Conservation (phyloP, 495 filamentous ascomycete species). For the Trichoderma asperelloides region DNA sequence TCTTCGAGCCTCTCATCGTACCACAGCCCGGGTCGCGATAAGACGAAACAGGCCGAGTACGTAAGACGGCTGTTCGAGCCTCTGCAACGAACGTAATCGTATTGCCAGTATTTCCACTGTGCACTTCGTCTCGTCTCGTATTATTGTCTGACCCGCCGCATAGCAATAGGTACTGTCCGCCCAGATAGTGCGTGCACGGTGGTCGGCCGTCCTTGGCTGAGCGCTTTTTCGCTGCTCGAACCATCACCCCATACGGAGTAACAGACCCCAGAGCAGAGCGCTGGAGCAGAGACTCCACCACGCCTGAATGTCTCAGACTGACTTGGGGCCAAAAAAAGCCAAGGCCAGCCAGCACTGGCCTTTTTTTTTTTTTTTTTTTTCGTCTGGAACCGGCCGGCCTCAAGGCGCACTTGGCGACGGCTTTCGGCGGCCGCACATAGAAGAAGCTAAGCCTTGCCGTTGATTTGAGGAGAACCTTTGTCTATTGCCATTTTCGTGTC, state of each 20-base stretch:
- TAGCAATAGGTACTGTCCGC: neutral
- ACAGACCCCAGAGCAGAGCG: neutral
- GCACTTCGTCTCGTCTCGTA: neutral
- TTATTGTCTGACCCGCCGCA: neutral
- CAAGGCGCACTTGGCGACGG: neutral
- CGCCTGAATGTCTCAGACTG: conserved; percentile 3
- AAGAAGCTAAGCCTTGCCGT: neutral
- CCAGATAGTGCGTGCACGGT: conserved; percentile 2
- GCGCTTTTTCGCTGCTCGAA: conserved; percentile 5
- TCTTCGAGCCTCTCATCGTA: neutral
- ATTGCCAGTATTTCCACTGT: neutral
- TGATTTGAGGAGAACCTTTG: neutral
- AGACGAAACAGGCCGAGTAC: neutral
- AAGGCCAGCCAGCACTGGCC: too few relatives aligned
- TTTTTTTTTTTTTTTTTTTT: too few relatives aligned
- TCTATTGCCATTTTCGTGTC: neutral
- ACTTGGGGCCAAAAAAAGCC: neutral
- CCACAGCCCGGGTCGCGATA: neutral
- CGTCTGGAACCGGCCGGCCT: neutral
- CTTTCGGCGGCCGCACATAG: neutral
- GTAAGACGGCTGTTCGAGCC: neutral
- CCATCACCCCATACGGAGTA: conserved; percentile 2
- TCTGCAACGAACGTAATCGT: neutral
- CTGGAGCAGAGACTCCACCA: too few relatives aligned
- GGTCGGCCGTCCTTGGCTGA: neutral